Base-by-base conservation (phyloP, 805 yeast species). In the Tetrapisispora arboricola region DNA sequence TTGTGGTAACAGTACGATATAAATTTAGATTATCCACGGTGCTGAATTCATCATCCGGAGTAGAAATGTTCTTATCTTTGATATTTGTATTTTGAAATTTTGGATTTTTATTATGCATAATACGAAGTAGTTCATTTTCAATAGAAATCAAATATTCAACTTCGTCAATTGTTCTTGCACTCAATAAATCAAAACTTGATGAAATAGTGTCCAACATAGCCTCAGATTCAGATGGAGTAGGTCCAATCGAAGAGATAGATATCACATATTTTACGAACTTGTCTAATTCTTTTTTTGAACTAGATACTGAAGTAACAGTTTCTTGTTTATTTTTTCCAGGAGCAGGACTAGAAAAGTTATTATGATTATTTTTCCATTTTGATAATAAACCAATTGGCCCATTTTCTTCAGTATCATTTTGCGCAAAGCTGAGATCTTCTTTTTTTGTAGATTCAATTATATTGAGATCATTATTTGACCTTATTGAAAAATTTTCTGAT, bases 101-200 rank as follows among this genome's bases (percentile, higher is more conserved):
- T 26, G 37, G 37, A 25, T 19, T 20, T 34, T 15, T 36, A 20
- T 28, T 36, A 17, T 41, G 36, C 34, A 42, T 18, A 16, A 36
- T 40, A 29, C 38, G 38, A 25, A 64, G 30, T 6, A 66, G 45
- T n/a, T 60, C 57, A 44, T 66, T 64, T 50, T 73, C 76, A 49
- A 67, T 66, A 10, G 75, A 53, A 4, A 76, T 65, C 36, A 77
- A 58, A 45, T 60, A 70, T 50, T 78, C 82, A 36, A 80, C 71
- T 54, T 83, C 88, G 48, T 77, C 81, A 21, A 80, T 70, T 2
- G 83, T 76, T 53, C 86, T 66, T 2, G 85, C 85, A 57, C 85
- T 76, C 42, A 83, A 58, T 8, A 79, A 63, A 58, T 82, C 90
- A 44, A 76, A 68, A 48, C 76, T 71, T 2, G 60, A 49, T n/a